Evolutionary conservation across 495 filamentous ascomycete species (phyloP).

Genomic region (Trichoderma virens): DNA sequence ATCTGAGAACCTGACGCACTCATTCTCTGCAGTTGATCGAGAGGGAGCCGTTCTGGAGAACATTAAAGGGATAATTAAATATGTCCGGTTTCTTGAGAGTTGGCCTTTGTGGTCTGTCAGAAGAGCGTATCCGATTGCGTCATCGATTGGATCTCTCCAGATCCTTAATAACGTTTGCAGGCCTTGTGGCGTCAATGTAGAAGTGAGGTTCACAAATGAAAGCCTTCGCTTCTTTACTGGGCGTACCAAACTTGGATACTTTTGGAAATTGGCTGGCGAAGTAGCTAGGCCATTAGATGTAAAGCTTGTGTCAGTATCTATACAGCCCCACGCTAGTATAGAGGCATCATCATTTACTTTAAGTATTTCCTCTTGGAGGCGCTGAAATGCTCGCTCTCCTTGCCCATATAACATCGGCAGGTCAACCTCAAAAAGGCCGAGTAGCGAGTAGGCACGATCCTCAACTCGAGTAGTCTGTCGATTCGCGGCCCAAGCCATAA

Average conservation of each 20-base stretch:
- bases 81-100: not conserved
- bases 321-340: not conserved
- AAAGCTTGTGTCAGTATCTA: not conserved
- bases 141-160: not conserved
- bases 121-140: not conserved
- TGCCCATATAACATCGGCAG: conserved; percentile 41
- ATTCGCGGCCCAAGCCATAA: conserved; percentile 33
- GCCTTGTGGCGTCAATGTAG: not conserved
- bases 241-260: not conserved
- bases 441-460: conserved; percentile 35
- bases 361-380: conserved; percentile 24
- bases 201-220: not conserved
- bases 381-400: conserved; percentile 19
- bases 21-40: not conserved
- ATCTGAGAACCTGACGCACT: not conserved
- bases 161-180: not conserved
- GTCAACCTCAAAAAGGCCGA: conserved; percentile 37
- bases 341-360: not conserved
- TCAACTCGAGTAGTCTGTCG: conserved; percentile 25
- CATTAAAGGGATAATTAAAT: not conserved
- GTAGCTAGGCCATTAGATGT: not conserved
- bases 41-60: not conserved
- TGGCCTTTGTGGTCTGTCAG: not conserved
- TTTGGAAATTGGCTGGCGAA: not conserved
- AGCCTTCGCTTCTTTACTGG: not conserved